phyloP scores from a whole-genome alignment of 257 asterid species.

The Misopates orontium region DNA sequence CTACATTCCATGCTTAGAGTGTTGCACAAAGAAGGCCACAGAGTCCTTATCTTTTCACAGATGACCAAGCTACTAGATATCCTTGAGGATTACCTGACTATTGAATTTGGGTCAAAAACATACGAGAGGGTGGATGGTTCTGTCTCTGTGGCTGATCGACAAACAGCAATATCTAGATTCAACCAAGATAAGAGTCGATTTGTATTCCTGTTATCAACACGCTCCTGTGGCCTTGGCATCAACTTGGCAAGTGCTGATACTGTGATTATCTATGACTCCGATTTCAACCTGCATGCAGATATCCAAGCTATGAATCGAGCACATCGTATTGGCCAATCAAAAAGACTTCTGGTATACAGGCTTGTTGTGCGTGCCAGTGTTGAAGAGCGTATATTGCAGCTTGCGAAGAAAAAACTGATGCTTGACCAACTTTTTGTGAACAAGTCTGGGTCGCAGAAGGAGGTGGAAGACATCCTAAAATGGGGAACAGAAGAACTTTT shows the following conservation, averaged over 20 bases:
- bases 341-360: slow-evolving; percentile 90
- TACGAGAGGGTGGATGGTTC: slow-evolving; percentile 99
- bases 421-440: slow-evolving; percentile 94
- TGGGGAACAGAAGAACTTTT: slow-evolving; percentile 99
- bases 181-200: slow-evolving; percentile 92
- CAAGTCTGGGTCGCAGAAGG: slow-evolving; percentile 93
- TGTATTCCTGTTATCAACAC: slow-evolving; percentile 88
- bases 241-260: slow-evolving; percentile 99
- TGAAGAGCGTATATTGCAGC: slow-evolving; percentile 98
- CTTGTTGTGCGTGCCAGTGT: slow-evolving; percentile 97
- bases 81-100: slow-evolving; percentile 83
- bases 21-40: slow-evolving; percentile 77
- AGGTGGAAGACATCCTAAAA: slow-evolving; percentile 89
- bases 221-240: slow-evolving; percentile 98
- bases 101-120: slow-evolving; percentile 79
- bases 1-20: slow-evolving; percentile 88
- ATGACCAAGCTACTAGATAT: slow-evolving; percentile 94
- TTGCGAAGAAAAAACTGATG: slow-evolving; percentile 95
- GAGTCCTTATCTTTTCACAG: slow-evolving; percentile 94
- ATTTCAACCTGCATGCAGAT: slow-evolving; percentile 98
- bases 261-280: slow-evolving; percentile 92
- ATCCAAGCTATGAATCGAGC: slow-evolving; percentile 99
- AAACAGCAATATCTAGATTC: slow-evolving; percentile 86
- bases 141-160: slow-evolving; percentile 83
- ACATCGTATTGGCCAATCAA: slow-evolving; percentile 93